Evolutionary conservation across 75 land plant genomes (phyloP).

Genomic region (Isoetes taiwanensis): DNA sequence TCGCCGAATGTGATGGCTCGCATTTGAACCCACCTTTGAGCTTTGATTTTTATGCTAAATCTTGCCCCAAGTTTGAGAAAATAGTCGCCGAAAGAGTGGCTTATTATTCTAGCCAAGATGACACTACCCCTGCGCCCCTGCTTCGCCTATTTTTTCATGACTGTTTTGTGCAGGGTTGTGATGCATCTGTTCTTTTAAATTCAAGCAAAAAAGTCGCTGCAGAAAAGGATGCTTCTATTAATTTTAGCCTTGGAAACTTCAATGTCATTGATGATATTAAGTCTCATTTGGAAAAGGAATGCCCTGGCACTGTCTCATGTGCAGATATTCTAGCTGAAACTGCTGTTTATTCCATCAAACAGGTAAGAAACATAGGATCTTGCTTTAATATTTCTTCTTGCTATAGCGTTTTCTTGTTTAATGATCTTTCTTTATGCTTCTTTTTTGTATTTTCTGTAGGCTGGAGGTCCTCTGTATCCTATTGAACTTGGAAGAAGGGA

Average conservation of each 20-base stretch:
- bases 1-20: too few relatives aligned
- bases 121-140: slow-evolving; percentile 16
- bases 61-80: slow-evolving; percentile 23
- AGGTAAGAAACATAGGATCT: background rate
- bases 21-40: slow-evolving; percentile 5
- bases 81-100: slow-evolving; percentile 19
- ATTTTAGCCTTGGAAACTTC: slow-evolving; percentile 70
- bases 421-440: too few relatives aligned
- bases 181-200: slow-evolving; percentile 21
- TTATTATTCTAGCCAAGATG: slow-evolving; percentile 10
- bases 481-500: slow-evolving; percentile 7
- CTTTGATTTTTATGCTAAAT: slow-evolving; percentile 23
- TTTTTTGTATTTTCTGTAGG: background rate
- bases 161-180: slow-evolving; percentile 18
- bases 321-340: slow-evolving; percentile 62
- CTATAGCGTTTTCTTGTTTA: too few relatives aligned
- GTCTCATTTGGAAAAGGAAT: slow-evolving; percentile 57
- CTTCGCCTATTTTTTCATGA: slow-evolving; percentile 32
- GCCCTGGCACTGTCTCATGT: slow-evolving; percentile 70
- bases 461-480: slow-evolving; percentile 12
- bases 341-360: slow-evolving; percentile 30
- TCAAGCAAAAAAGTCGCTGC: slow-evolving; percentile 29
- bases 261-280: slow-evolving; percentile 54
- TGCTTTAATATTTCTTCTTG: too few relatives aligned
- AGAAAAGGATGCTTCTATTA: slow-evolving; percentile 62